These are phyloP conservation scores for Neurospora sp. DNA, from an alignment of 495 filamentous ascomycete species.

Conservation along the genomic window DNA sequence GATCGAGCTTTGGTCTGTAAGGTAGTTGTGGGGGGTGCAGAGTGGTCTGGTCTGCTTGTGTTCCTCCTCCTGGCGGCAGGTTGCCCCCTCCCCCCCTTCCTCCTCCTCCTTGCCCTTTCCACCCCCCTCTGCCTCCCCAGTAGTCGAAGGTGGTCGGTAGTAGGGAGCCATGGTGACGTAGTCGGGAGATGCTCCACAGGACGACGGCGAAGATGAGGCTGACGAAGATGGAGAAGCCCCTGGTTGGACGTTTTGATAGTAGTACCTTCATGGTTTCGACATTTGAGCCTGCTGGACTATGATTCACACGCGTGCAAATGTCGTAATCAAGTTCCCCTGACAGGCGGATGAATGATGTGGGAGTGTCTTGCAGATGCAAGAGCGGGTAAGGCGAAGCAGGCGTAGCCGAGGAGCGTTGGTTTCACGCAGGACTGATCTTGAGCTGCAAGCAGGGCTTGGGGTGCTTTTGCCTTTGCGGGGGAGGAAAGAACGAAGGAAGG, in stretches of 20 bases:
- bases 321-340: neutral
- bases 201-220: constrained; percentile 9
- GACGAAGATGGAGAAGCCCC: constrained; percentile 10
- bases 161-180: constrained; percentile 8
- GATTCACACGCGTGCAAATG: neutral
- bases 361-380: neutral
- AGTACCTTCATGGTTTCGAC: constrained; percentile 7
- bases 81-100: neutral
- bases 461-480: neutral
- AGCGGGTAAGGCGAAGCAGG: neutral
- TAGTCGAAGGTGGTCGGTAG: constrained; percentile 1
- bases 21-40: neutral
- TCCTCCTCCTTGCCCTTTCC: neutral
- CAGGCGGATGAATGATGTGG: neutral
- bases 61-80: neutral
- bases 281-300: neutral
- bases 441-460: neutral
- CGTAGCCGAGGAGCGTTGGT: neutral
- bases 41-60: neutral
- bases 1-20: constrained; percentile 2
- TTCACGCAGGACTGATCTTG: neutral
- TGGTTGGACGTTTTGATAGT: constrained; percentile 10
- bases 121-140: neutral
- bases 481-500: neutral
- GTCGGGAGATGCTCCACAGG: constrained; percentile 9